Conservation (phyloP, 1,139 yeast genomes). For the Pichia kudriavzevii region DNA sequence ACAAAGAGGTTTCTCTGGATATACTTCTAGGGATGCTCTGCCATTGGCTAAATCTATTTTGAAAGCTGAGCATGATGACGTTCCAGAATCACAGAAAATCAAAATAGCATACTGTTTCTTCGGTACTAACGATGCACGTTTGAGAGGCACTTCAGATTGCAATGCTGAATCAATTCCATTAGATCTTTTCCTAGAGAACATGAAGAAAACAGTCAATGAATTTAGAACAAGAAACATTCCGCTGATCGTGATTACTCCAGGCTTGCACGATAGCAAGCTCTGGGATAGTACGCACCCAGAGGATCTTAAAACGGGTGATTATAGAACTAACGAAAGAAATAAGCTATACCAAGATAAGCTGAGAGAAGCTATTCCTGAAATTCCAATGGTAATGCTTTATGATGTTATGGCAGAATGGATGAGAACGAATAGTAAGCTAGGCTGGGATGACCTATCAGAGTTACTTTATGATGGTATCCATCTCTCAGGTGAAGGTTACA, state of each 20-base stretch:
- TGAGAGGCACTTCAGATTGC: constrained; percentile 21
- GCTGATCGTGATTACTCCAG: constrained; percentile 55
- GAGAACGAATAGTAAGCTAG: constrained; percentile 1
- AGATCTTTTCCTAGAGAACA: constrained; percentile 41
- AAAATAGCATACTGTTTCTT: constrained; percentile 47
- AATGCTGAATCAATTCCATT: constrained; percentile 50
- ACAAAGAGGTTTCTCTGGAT: constrained; percentile 59
- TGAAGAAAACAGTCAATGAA: constrained; percentile 33
- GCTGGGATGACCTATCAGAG: constrained; percentile 7
- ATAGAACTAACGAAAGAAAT: constrained; percentile 36
- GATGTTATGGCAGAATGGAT: constrained; percentile 30
- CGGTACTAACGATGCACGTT: constrained; percentile 68
- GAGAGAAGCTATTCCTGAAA: constrained; percentile 34
- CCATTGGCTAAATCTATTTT: constrained; percentile 42
- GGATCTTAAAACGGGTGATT: constrained; percentile 29
- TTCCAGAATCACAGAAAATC: constrained; percentile 26
- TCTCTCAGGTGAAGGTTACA: constrained; percentile 54
- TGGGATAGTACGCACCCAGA: constrained; percentile 30
- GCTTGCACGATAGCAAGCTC: constrained; percentile 40
- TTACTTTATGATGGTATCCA: constrained; percentile 51
- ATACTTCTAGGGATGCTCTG: constrained; percentile 47
- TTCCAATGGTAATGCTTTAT: constrained; percentile 39
- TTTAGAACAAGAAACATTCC: constrained; percentile 38
- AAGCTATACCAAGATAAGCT: constrained; percentile 43
- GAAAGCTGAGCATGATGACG: constrained; percentile 33